phyloP scores from a whole-genome alignment of 1,139 yeast genomes.

The Hansenula lynferdii region DNA sequence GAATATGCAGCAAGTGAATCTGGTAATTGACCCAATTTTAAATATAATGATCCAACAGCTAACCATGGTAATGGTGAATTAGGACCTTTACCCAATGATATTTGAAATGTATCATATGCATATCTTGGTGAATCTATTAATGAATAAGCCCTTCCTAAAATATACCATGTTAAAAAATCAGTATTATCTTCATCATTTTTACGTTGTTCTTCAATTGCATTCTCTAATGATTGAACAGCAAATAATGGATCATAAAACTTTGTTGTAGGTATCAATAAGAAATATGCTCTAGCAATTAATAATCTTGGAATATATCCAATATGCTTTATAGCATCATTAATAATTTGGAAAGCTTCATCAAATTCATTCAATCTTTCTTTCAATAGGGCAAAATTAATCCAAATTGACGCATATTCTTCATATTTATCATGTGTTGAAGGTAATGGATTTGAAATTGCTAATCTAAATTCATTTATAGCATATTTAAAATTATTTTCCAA shows the following conservation, averaged over 20 bases:
- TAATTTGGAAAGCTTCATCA: conserved; percentile 41
- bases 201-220: conserved; percentile 31
- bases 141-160: conserved; percentile 51
- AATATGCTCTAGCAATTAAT: conserved; percentile 42
- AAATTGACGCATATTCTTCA: conserved; percentile 43
- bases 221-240: conserved; percentile 35
- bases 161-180: conserved; percentile 49
- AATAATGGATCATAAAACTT: conserved; percentile 26
- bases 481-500: conserved; percentile 45
- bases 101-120: conserved; percentile 55
- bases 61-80: conserved; percentile 59
- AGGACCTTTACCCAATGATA: conserved; percentile 51
- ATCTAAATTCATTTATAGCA: conserved; percentile 42
- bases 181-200: conserved; percentile 25
- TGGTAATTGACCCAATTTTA: conserved; percentile 53
- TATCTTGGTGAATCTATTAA: conserved; percentile 41
- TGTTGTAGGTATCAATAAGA: conserved; percentile 29
- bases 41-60: conserved; percentile 57
- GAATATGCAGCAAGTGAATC: conserved; percentile 67
- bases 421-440: conserved; percentile 36
- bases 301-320: conserved; percentile 42
- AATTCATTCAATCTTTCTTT: conserved; percentile 46
- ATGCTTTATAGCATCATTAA: conserved; percentile 41
- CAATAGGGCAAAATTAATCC: conserved; percentile 49
- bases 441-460: conserved; percentile 45